Evolutionary conservation across 257 asterid genomes (phyloP), one percentile per base, ranked within the genome.

Genomic region (Verbena officinalis): DNA sequence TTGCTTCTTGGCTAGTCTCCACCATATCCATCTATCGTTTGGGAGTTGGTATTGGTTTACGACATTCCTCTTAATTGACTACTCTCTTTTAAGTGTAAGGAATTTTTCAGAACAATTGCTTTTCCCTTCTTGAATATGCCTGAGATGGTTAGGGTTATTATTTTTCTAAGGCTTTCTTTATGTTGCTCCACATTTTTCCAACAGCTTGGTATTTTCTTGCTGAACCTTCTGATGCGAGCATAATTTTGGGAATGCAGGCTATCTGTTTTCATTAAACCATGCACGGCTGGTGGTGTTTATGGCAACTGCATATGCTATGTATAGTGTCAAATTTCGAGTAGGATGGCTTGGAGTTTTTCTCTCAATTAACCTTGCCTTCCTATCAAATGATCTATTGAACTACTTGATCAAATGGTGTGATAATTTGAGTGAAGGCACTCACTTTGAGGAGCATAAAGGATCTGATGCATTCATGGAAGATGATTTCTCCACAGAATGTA

Each of bases 291-390:
- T 85, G 82, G 97, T 94, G 62, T 70, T 94, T 59, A 80, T 94
- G 93, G 96, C 95, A 49, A 85, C 90, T 14, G 10, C 78, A 62
- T 94, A 94, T 73, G 87, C 98, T 71, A 70, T 94, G 81, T 94
- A 88, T 73, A 85, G 78, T 60, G 99, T 94, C 68, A 78, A 94
- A 82, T 82, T 77, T 73, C 83, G 76, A 71, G 88, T 84, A 70
- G 99, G 99, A 55, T 94, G 96, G 96, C 72, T 75, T 78, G 99
- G 99, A 63, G 89, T 91, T 71, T 77, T 79, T 73, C 87, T 88
- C 16, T 80, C 96, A 22, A 62, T 94, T 59, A 94, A 94, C 80
- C 97, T 94, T 4, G 86, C 98, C 12, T 94, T 90, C 84, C 84
- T 90, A 65, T 84, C 97, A 23, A 82, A 94, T 68, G 99, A 86